Percentiles rank a stretch among this genome's conserved stretches.
phyloP scores from a whole-genome alignment of 139 green algal genomes.

The Auxenochlorella pyrenoidosa region DNA sequence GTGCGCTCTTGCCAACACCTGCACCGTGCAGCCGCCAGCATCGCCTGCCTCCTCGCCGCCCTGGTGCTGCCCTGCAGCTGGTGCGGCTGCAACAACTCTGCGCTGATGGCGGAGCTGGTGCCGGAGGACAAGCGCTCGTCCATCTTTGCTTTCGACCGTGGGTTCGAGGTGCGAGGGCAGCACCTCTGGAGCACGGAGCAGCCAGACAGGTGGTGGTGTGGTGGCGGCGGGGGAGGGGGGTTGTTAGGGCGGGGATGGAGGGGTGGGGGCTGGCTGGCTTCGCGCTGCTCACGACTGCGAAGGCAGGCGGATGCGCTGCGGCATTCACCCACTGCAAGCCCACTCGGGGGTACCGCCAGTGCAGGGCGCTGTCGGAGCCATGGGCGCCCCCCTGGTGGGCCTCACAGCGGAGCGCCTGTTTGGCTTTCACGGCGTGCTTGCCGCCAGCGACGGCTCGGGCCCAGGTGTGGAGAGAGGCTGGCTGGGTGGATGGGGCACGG shows the following conservation, averaged over 20 bases:
- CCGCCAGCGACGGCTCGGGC: background rate
- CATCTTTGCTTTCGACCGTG: constrained; percentile 89
- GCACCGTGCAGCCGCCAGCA: too few relatives aligned
- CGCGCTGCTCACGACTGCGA: too few relatives aligned
- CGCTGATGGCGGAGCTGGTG: constrained; percentile 90
- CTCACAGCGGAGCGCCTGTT: constrained; percentile 73
- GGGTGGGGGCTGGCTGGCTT: too few relatives aligned
- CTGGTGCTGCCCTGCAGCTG: constrained; percentile 35
- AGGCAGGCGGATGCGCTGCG: too few relatives aligned
- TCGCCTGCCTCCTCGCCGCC: too few relatives aligned
- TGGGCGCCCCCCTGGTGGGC: constrained; percentile 70
- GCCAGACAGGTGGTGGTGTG: too few relatives aligned
- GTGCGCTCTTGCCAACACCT: too few relatives aligned
- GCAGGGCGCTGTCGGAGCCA: constrained; percentile 64
- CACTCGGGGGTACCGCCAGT: constrained; percentile 71
- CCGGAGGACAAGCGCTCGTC: constrained; percentile 71
- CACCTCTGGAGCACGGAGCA: too few relatives aligned
- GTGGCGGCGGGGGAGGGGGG: too few relatives aligned
- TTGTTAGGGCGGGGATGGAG: too few relatives aligned
- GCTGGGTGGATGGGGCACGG: too few relatives aligned
- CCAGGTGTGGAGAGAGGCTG: too few relatives aligned
- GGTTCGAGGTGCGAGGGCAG: constrained; percentile 63
- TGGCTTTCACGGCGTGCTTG: constrained; percentile 61
- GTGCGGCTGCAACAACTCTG: constrained; percentile 78
- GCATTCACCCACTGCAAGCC: background rate